Evolutionary conservation across 106 monocot species (phyloP).

Genomic region (Dendrobium nobile): DNA sequence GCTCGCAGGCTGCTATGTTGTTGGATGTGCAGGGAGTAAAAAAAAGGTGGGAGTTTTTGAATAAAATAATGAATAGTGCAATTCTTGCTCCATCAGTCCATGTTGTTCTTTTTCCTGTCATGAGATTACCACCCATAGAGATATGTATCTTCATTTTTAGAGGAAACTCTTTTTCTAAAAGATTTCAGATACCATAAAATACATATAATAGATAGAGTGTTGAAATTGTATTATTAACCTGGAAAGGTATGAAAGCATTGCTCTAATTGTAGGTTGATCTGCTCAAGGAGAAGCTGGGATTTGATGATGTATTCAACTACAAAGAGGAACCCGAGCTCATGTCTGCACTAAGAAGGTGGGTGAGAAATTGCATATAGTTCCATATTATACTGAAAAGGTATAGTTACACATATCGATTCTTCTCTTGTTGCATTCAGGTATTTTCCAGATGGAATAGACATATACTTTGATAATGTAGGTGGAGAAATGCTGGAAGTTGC

Average conservation of each 20-base stretch:
- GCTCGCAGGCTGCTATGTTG: slow-evolving; percentile 23
- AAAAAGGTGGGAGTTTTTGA: neutral
- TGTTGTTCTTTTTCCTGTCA: too few species aligned
- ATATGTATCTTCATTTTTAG: too few species aligned
- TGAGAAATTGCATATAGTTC: too few species aligned
- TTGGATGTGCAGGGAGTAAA: slow-evolving; percentile 18
- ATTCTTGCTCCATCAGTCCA: too few species aligned
- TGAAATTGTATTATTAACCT: too few species aligned
- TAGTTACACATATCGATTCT: too few species aligned
- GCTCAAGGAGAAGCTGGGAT: slow-evolving; percentile 40
- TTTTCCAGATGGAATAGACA: neutral
- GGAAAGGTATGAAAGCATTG: neutral
- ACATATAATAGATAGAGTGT: too few species aligned
- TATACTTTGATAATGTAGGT: neutral
- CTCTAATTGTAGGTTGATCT: slow-evolving; percentile 23
- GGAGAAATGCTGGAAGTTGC: neutral
- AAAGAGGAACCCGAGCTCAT: neutral
- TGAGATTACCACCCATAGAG: too few species aligned
- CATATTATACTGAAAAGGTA: too few species aligned
- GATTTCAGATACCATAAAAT: too few species aligned
- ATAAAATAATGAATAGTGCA: too few species aligned
- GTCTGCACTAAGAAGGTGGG: neutral
- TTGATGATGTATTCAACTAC: slow-evolving; percentile 26
- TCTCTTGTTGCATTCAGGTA: neutral
- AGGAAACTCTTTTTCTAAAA: too few species aligned